These are phyloP conservation scores for Umbilicus rupestris DNA, from an alignment of 164 flowering plant species.

Conservation along the genomic window DNA sequence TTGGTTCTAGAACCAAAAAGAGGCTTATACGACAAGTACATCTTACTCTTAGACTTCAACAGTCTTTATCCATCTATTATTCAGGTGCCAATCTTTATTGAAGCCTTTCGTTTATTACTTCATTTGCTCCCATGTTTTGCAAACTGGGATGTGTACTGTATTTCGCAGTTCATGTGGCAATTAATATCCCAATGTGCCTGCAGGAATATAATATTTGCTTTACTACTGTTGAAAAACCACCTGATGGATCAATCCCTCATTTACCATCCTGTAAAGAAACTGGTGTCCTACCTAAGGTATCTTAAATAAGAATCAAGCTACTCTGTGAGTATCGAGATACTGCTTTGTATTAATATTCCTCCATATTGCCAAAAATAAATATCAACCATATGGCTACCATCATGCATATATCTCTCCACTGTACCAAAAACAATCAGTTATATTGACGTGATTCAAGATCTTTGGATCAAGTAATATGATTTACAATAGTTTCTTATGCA, in stretches of 20 bases:
- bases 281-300: constrained; percentile 96
- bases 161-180: not conserved
- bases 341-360: not conserved
- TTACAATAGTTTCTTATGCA: not conserved
- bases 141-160: not conserved
- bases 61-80: constrained; percentile 99
- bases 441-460: not conserved
- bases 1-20: constrained; percentile 94
- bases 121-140: not conserved
- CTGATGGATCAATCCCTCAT: constrained; percentile 59
- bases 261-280: constrained; percentile 54
- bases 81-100: constrained; percentile 45
- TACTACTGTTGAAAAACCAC: constrained; percentile 78
- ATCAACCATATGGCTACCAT: not conserved
- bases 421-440: no score
- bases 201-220: constrained; percentile 99
- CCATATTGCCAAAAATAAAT: not conserved
- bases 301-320: not conserved
- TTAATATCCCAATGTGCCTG: constrained; percentile 7
- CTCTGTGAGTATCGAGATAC: not conserved
- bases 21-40: constrained; percentile 94
- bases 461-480: not conserved
- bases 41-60: constrained; percentile 92
- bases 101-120: not conserved
- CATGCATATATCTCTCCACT: not conserved